A percentile compares a stretch with the other conserved stretches of the same genome.
These are phyloP conservation scores for Leucocoprinus sp. DNA, from an alignment of 768 basidiomycete species.

Conservation along the genomic window DNA sequence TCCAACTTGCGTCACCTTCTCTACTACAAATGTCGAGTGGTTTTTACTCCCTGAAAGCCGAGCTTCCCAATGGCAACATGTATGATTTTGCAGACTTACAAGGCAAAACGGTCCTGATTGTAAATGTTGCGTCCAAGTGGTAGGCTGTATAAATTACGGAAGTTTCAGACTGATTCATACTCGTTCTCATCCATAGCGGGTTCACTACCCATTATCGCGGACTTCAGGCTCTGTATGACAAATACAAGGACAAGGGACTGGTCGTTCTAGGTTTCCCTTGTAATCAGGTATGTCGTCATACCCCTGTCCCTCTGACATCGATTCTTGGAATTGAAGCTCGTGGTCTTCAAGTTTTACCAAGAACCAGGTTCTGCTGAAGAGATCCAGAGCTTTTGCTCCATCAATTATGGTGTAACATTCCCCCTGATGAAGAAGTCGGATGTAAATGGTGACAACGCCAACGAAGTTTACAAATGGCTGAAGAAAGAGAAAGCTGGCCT, in stretches of 20 bases:
- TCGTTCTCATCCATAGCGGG: slow-evolving; percentile 40
- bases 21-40: slow-evolving; percentile 17
- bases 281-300: slow-evolving; percentile 52
- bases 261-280: slow-evolving; percentile 87
- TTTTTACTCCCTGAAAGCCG: slow-evolving; percentile 67
- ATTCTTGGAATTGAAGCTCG: not conserved
- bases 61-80: slow-evolving; percentile 43
- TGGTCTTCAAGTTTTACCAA: slow-evolving; percentile 61
- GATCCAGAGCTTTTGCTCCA: slow-evolving; percentile 64
- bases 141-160: slow-evolving; percentile 20
- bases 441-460: slow-evolving; percentile 81
- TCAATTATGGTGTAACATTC: slow-evolving; percentile 87
- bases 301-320: not conserved
- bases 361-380: slow-evolving; percentile 78
- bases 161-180: not conserved
- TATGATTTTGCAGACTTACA: slow-evolving; percentile 63
- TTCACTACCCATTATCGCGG: slow-evolving; percentile 80
- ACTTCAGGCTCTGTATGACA: slow-evolving; percentile 73
- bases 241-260: slow-evolving; percentile 70
- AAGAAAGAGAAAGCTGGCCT: slow-evolving; percentile 74
- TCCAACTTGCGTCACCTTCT: slow-evolving; percentile 1
- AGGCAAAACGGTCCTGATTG: slow-evolving; percentile 72
- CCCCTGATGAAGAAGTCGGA: slow-evolving; percentile 90
- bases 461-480: slow-evolving; percentile 79
- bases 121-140: slow-evolving; percentile 76